Percentiles rank a stretch among this genome's conserved stretches.
phyloP scores from a whole-genome alignment of 192 early-diverging fungal genomes.

The Rhizophagus sp. region DNA sequence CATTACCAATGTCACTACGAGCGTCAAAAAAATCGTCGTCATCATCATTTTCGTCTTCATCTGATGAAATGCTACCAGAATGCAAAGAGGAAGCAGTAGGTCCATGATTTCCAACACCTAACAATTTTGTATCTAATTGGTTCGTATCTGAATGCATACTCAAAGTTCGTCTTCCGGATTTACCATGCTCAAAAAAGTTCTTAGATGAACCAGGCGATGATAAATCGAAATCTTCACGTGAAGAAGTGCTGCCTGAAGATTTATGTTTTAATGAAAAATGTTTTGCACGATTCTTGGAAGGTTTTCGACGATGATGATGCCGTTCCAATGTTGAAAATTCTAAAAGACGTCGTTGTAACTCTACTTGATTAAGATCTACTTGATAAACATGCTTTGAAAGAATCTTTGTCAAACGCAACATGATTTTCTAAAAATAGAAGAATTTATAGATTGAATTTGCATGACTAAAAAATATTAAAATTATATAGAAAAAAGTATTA shows the following conservation, averaged over 20 bases:
- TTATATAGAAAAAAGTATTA: no score
- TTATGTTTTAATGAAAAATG: conserved; percentile 30
- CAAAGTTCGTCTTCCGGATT: neutral
- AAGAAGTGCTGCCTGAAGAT: conserved; percentile 27
- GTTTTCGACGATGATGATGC: conserved; percentile 23
- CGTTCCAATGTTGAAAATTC: conserved; percentile 14
- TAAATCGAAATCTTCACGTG: conserved; percentile 27
- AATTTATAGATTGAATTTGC: neutral
- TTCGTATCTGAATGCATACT: neutral
- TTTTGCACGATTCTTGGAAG: conserved; percentile 20
- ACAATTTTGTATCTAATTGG: neutral
- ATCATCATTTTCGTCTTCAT: conserved; percentile 23
- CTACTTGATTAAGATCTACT: conserved; percentile 60
- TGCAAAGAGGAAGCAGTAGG: neutral
- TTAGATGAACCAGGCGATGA: neutral
- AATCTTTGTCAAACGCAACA: conserved; percentile 61
- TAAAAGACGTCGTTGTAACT: conserved; percentile 19
- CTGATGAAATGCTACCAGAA: conserved; percentile 20
- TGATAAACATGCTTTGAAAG: conserved; percentile 57
- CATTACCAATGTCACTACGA: conserved; percentile 17
- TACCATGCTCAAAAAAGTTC: neutral
- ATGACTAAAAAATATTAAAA: neutral
- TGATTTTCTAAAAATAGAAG: conserved; percentile 50
- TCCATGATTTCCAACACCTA: neutral
- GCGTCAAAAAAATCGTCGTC: conserved; percentile 22